A percentile compares a stretch with the other conserved stretches of the same genome.
Evolutionary conservation across 768 basidiomycete species (phyloP).

Genomic region (Russula virescens): DNA sequence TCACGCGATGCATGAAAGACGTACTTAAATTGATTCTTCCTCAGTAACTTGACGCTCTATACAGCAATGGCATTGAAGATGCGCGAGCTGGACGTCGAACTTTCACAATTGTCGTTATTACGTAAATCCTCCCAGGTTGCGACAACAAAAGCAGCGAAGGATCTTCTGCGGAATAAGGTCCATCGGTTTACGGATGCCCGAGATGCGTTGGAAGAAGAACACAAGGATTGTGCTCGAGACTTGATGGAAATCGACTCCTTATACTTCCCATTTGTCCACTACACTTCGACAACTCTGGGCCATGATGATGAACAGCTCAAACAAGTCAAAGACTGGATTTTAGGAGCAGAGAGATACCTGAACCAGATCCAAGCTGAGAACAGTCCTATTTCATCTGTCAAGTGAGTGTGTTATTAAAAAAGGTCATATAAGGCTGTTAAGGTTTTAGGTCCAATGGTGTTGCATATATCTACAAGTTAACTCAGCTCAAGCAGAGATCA

Average conservation of each 20-base stretch:
- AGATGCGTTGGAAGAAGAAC: background rate
- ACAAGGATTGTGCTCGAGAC: background rate
- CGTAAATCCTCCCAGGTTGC: slow-evolving; percentile 8
- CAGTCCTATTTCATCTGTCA: background rate
- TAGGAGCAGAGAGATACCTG: background rate
- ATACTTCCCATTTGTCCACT: background rate
- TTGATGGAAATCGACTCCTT: background rate
- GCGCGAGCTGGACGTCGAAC: slow-evolving; percentile 7
- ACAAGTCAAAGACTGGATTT: slow-evolving; percentile 4
- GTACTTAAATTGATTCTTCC: background rate
- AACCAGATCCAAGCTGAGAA: background rate
- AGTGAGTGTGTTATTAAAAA: background rate
- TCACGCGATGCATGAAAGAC: background rate
- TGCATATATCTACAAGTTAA: background rate
- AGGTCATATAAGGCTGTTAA: background rate
- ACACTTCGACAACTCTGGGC: background rate
- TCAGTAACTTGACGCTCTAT: slow-evolving; percentile 1
- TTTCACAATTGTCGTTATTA: background rate
- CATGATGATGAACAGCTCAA: background rate
- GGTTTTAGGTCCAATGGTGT: background rate
- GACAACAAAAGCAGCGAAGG: slow-evolving; percentile 4
- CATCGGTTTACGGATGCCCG: background rate
- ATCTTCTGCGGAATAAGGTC: slow-evolving; percentile 2
- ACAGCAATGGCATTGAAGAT: background rate
- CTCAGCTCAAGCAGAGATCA: background rate